These are phyloP conservation scores for Aspergillus neotritici DNA, from an alignment of 2,329 filamentous ascomycete genomes.

Conservation along the genomic window DNA sequence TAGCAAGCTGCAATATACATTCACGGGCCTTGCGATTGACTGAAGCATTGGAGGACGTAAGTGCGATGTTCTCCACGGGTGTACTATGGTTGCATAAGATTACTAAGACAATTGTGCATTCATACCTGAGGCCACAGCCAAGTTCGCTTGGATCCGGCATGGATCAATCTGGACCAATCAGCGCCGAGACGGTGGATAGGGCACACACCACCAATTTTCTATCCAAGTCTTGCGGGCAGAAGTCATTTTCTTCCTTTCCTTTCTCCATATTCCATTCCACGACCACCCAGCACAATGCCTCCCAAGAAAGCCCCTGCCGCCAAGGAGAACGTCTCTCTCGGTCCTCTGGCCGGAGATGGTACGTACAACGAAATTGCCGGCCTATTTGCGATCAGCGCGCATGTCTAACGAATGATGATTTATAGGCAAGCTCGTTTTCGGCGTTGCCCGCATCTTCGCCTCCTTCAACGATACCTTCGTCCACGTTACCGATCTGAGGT, in stretches of 20 bases:
- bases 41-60: too few relatives aligned
- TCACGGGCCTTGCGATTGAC: too few relatives aligned
- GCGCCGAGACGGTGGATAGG: conserved; percentile 20
- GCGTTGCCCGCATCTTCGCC: conserved; percentile 96
- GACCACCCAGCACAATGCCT: conserved; percentile 65
- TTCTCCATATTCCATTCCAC: conserved; percentile 40
- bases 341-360: conserved; percentile 95
- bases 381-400: not conserved
- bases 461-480: conserved; percentile 94
- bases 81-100: too few relatives aligned
- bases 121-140: conserved; percentile 14
- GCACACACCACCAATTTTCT: conserved; percentile 33
- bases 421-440: conserved; percentile 91
- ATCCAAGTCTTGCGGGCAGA: conserved; percentile 14
- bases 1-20: too few relatives aligned
- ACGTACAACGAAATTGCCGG: conserved; percentile 32
- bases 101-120: too few relatives aligned
- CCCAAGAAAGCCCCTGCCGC: conserved; percentile 77
- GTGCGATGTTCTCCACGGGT: too few relatives aligned
- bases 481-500: conserved; percentile 98
- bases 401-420: conserved; percentile 9
- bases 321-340: conserved; percentile 97
- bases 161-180: conserved; percentile 26
- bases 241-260: conserved; percentile 21
- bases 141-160: conserved; percentile 23